Conservation (phyloP, 192 early-diverging fungal species). For the Podila epicladia region DNA sequence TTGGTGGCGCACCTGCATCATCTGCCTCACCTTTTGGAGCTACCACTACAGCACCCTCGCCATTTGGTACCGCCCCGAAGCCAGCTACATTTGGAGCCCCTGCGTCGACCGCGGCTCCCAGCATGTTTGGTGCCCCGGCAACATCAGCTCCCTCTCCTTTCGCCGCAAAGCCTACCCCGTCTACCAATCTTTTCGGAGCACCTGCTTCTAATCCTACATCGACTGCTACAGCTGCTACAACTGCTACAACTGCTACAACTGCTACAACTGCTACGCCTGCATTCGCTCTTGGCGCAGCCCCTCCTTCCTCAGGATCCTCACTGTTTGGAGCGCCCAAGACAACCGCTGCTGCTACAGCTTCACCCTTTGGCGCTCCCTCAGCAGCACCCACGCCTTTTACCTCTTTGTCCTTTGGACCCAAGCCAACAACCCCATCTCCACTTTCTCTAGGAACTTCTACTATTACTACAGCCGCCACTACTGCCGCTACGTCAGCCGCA, state of each 20-base stretch:
- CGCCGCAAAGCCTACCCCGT: slow-evolving; percentile 19
- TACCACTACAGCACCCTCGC: slow-evolving; percentile 15
- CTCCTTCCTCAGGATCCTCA: slow-evolving; percentile 33
- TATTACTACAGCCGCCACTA: slow-evolving; percentile 5
- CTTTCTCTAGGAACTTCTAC: not conserved
- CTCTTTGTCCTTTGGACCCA: not conserved
- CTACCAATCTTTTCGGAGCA: not conserved
- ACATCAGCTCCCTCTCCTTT: slow-evolving; percentile 10
- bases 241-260: slow-evolving; percentile 1
- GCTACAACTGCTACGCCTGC: slow-evolving; percentile 5
- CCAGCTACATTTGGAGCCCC: slow-evolving; percentile 21
- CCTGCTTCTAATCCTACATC: slow-evolving; percentile 23
- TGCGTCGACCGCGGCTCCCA: not conserved
- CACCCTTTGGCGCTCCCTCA: slow-evolving; percentile 18
- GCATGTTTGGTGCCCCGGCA: slow-evolving; percentile 5
- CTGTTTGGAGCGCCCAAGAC: slow-evolving; percentile 34
- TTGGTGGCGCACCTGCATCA: slow-evolving; percentile 10
- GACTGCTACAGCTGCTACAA: slow-evolving; percentile 14
- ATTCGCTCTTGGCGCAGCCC: not conserved
- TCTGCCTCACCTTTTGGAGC: slow-evolving; percentile 24
- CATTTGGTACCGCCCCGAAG: slow-evolving; percentile 5
- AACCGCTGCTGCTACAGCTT: slow-evolving; percentile 32
- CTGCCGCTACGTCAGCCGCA: slow-evolving; percentile 19
- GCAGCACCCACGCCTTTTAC: slow-evolving; percentile 38
- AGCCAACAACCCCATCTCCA: slow-evolving; percentile 5